Percentiles rank a stretch among this genome's conserved stretches.
Evolutionary conservation across 129 eudicot genomes (phyloP).

Genomic region (Scalesia atractyloides): DNA sequence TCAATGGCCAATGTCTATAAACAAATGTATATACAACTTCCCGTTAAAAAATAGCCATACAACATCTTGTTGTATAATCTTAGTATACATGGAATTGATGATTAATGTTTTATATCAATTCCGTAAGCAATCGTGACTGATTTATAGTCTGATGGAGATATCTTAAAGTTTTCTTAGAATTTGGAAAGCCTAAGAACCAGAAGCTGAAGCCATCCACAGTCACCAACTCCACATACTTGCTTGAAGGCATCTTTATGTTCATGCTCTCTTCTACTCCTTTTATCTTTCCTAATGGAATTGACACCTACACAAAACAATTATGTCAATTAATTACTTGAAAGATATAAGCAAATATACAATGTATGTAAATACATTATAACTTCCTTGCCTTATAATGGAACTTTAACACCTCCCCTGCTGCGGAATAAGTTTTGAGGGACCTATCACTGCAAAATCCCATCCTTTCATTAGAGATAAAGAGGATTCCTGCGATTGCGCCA

Average conservation of each 20-base stretch:
- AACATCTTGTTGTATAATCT: neutral
- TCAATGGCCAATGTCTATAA: neutral
- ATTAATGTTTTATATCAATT: constrained; percentile 6
- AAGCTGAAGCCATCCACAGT: constrained; percentile 34
- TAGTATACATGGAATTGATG: constrained; percentile 13
- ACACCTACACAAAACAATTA: constrained; percentile 16
- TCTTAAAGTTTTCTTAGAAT: constrained; percentile 25
- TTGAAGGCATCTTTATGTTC: neutral
- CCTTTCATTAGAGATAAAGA: constrained; percentile 35
- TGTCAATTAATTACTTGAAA: neutral
- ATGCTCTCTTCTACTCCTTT: constrained; percentile 13
- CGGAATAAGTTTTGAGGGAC: constrained; percentile 32
- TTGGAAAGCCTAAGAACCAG: constrained; percentile 32
- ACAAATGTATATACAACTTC: neutral
- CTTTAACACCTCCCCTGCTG: constrained; percentile 29
- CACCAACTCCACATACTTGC: constrained; percentile 43
- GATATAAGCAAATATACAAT: neutral
- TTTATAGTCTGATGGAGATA: constrained; percentile 5
- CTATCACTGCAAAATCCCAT: constrained; percentile 36
- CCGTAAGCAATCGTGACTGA: neutral
- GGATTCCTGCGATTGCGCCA: constrained; percentile 35
- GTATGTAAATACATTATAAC: neutral
- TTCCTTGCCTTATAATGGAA: constrained; percentile 32
- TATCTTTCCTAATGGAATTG: constrained; percentile 34
- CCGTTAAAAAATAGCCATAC: neutral